Percentiles rank a stretch among this genome's conserved stretches.
These are phyloP conservation scores for Tetrapisispora taiwanensis DNA, from an alignment of 805 yeast genomes.

Conservation along the genomic window DNA sequence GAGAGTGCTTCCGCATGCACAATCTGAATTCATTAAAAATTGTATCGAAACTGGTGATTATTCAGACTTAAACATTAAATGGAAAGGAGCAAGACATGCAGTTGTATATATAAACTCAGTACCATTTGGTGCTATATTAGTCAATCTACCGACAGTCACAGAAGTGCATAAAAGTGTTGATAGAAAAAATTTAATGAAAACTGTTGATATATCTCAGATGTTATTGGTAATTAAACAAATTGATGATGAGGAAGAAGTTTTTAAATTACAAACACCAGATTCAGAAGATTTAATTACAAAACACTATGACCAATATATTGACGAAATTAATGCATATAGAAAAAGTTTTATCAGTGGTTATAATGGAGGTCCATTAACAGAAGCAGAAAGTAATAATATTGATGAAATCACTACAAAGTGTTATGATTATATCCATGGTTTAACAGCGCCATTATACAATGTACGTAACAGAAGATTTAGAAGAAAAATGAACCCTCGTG, in stretches of 20 bases:
- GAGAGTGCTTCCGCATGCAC: constrained; percentile 50
- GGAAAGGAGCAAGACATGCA: constrained; percentile 77
- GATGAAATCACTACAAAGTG: constrained; percentile 18
- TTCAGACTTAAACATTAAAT: constrained; percentile 60
- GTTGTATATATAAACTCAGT: constrained; percentile 60
- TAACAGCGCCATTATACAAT: constrained; percentile 70
- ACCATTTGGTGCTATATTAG: constrained; percentile 69
- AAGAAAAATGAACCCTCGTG: constrained; percentile 55
- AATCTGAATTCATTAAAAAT: constrained; percentile 53
- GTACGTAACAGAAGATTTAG: constrained; percentile 62
- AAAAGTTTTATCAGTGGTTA: constrained; percentile 17
- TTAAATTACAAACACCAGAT: constrained; percentile 33
- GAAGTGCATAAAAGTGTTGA: constrained; percentile 87
- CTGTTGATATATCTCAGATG: constrained; percentile 80
- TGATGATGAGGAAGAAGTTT: constrained; percentile 38
- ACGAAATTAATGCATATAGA: constrained; percentile 21
- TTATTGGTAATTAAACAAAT: constrained; percentile 57
- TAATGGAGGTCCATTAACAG: constrained; percentile 22
- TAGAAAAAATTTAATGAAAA: constrained; percentile 71
- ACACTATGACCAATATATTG: constrained; percentile 22
- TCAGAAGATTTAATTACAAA: constrained; percentile 31
- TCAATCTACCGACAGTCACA: constrained; percentile 81
- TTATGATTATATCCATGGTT: constrained; percentile 56
- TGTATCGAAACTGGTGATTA: constrained; percentile 74
- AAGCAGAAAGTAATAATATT: constrained; percentile 19